Percentiles rank a stretch among this genome's conserved stretches.
phyloP scores from a whole-genome alignment of 345 rosid genomes.

The Camelina laxa region DNA sequence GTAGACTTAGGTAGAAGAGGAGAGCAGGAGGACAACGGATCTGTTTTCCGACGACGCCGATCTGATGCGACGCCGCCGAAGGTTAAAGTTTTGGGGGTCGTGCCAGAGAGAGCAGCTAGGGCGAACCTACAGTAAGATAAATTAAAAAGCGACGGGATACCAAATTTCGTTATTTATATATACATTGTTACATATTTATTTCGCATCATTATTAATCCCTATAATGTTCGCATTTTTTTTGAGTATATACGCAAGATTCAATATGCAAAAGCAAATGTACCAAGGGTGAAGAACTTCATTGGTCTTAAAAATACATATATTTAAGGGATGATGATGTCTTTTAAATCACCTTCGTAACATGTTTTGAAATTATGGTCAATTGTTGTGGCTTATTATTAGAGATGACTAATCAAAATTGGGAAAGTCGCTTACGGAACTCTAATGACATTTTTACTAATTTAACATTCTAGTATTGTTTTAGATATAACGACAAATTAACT shows the following conservation, averaged over 20 bases:
- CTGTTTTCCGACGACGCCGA: too few species aligned
- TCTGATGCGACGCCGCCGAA: too few species aligned
- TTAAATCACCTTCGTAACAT: background rate
- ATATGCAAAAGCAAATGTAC: background rate
- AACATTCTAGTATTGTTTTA: background rate
- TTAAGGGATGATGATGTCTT: background rate
- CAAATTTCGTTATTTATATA: background rate
- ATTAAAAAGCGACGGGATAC: too few species aligned
- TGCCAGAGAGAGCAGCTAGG: too few species aligned
- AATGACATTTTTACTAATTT: background rate
- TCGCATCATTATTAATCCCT: background rate
- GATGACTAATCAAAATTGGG: slow-evolving; percentile 19
- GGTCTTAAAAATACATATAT: background rate
- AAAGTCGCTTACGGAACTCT: slow-evolving; percentile 27
- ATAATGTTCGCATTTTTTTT: background rate
- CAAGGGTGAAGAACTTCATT: background rate
- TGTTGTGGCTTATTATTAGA: slow-evolving; percentile 17
- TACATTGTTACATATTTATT: background rate
- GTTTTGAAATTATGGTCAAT: slow-evolving; percentile 19
- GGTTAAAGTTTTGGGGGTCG: too few species aligned
- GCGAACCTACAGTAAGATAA: too few species aligned
- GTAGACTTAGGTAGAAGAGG: too few species aligned
- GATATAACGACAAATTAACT: background rate
- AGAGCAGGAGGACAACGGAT: too few species aligned
- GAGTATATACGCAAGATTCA: background rate